Evolutionary conservation across 2,329 filamentous ascomycete genomes (phyloP), one percentile per base, ranked within the genome.

Genomic region (Fusarium lateritium): DNA sequence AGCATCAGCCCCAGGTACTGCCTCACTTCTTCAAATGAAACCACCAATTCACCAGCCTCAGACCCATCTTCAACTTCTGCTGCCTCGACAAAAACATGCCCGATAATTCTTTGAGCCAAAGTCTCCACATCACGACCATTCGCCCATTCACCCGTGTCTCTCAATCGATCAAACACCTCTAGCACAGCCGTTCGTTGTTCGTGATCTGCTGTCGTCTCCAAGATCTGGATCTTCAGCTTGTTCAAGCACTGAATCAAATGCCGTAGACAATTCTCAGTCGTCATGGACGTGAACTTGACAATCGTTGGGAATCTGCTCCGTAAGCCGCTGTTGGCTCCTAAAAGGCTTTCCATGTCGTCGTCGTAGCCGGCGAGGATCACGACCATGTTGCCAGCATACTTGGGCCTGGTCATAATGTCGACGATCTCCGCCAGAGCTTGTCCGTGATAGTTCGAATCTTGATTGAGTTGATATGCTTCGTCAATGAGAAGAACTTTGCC

Each of bases 221-320:
- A 36, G 9, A 50, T 26, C 9, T 8, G 14, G 17, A 50, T 50
- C 7, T 15, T 50, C 21, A 50, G 17, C 14, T 21, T 50, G 15
- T 22, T 17, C 7, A 50, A 22, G 14, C 38, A 9, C 3, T 14
- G 38, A n/a, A 34, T 38, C 7, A 50, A 17, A 21, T 38, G 47
- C 6, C n/a, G 3, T 22, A 50, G n/a, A 14, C 47, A 50, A 21
- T 50, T 6, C 15, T 50, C 17, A 14, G 33, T 33, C 8, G 47
- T 13, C 21, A 50, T 28, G 22, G 24, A 34, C 19, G 47, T 21
- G 7, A 50, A 38, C 2, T 50, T 22, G 5, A 39, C 19, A 6
- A 50, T 19, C 4, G 47, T 50, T 7, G 34, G 47, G 17, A 50
- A 50, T 26, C 47, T 50, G 11, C 47, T 50, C 14, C 33, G 47